A percentile compares a stretch with the other conserved stretches of the same genome.
phyloP scores from a whole-genome alignment of 306 rosid genomes.

The Urtica urens region DNA sequence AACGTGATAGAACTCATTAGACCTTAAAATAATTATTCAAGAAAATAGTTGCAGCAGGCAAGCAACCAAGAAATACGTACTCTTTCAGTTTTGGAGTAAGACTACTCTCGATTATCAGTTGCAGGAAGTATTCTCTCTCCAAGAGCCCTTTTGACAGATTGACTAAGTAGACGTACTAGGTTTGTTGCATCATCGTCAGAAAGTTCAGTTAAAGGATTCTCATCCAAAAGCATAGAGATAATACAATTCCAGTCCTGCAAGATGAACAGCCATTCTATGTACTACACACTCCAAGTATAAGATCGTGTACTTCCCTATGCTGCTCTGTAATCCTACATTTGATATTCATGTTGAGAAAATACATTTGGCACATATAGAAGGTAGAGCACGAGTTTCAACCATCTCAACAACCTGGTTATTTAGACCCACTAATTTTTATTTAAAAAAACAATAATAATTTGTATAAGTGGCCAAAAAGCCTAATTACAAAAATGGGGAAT shows the following conservation, averaged over 20 bases:
- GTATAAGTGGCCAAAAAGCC: no score
- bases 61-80: conserved; percentile 33
- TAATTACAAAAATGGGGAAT: no score
- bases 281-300: conserved; percentile 6
- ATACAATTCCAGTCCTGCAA: conserved; percentile 97
- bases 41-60: not conserved
- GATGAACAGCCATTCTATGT: conserved; percentile 13
- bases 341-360: not conserved
- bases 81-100: conserved; percentile 77
- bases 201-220: conserved; percentile 56
- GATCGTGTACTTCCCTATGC: no score
- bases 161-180: conserved; percentile 84
- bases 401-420: not conserved
- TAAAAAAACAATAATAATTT: no score
- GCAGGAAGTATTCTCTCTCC: conserved; percentile 95
- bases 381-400: not conserved
- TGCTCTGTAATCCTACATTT: not conserved
- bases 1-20: not conserved
- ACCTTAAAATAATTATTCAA: not conserved
- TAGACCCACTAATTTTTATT: not conserved
- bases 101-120: conserved; percentile 67
- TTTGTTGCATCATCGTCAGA: conserved; percentile 85
- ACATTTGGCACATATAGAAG: not conserved
- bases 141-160: conserved; percentile 87
- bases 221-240: conserved; percentile 77